Percentiles rank a stretch among this genome's conserved stretches.
These are phyloP conservation scores for Aegilops speltoides DNA, from an alignment of 176 grass and related monocot species.

Conservation along the genomic window DNA sequence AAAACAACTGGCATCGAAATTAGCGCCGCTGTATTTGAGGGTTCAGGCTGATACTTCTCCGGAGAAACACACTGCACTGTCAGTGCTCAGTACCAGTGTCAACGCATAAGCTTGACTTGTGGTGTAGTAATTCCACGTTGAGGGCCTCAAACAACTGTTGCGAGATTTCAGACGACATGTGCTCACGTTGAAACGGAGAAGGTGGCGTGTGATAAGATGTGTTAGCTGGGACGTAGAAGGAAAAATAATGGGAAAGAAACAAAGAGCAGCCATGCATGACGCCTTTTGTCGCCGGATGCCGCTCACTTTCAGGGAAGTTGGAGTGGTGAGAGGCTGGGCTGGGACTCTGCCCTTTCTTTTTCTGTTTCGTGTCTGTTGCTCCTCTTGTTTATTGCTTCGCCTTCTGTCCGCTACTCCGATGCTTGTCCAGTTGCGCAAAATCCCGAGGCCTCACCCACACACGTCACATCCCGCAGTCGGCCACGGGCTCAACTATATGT, in stretches of 20 bases:
- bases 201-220: background rate
- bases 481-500: background rate
- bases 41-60: background rate
- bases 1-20: background rate
- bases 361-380: constrained; percentile 17
- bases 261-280: background rate
- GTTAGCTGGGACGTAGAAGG: background rate
- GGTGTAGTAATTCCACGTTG: too few species aligned
- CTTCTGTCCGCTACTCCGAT: constrained; percentile 35
- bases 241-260: background rate
- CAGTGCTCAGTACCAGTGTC: background rate
- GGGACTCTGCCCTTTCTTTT: constrained; percentile 9
- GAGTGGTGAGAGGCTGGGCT: background rate
- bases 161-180: background rate
- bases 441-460: constrained; percentile 23
- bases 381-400: constrained; percentile 1
- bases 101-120: background rate
- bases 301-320: constrained; percentile 9
- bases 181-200: background rate
- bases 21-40: background rate
- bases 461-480: constrained; percentile 25
- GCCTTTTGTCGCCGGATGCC: constrained; percentile 33
- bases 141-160: background rate
- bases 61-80: background rate
- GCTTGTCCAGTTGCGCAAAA: constrained; percentile 25